Evolutionary conservation across 2,329 filamentous ascomycete species (phyloP).

Genomic region (Rhynchosporium secalis): DNA sequence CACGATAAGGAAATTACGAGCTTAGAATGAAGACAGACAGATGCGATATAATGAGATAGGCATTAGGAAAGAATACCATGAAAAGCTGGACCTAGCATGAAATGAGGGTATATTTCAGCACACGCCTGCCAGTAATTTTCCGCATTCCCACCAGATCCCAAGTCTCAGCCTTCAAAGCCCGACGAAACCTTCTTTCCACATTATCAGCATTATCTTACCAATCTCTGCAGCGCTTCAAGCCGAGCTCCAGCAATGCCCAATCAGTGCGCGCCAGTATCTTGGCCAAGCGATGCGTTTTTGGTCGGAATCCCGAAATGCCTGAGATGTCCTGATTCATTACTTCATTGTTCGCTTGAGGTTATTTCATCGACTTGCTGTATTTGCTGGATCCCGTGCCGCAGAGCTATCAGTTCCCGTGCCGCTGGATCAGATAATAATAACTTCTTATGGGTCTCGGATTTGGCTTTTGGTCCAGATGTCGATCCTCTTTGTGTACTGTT

Average conservation of each 20-base stretch:
- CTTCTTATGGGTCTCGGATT: background rate
- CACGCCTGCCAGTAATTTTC: background rate
- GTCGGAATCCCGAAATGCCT: constrained; percentile 1
- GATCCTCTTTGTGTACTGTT: constrained; percentile 4
- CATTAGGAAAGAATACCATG: background rate
- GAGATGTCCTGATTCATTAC: background rate
- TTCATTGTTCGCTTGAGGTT: background rate
- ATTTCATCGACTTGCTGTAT: background rate
- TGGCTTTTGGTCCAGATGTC: constrained; percentile 3
- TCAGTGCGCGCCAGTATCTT: background rate
- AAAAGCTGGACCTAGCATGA: background rate
- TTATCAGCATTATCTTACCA: constrained; percentile 2
- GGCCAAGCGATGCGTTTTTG: constrained; percentile 9
- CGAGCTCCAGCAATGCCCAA: background rate
- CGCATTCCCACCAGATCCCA: background rate
- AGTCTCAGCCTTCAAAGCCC: constrained; percentile 1
- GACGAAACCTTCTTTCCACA: background rate
- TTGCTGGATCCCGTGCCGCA: background rate
- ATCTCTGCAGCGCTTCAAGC: background rate
- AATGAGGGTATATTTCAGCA: background rate
- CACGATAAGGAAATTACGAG: constrained; percentile 1
- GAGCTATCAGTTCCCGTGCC: background rate
- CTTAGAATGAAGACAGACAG: background rate
- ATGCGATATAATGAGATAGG: background rate
- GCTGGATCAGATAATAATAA: constrained; percentile 2